These are phyloP conservation scores for Aspergillus sclerotialis DNA, from an alignment of 2,329 filamentous ascomycete genomes.

Conservation along the genomic window DNA sequence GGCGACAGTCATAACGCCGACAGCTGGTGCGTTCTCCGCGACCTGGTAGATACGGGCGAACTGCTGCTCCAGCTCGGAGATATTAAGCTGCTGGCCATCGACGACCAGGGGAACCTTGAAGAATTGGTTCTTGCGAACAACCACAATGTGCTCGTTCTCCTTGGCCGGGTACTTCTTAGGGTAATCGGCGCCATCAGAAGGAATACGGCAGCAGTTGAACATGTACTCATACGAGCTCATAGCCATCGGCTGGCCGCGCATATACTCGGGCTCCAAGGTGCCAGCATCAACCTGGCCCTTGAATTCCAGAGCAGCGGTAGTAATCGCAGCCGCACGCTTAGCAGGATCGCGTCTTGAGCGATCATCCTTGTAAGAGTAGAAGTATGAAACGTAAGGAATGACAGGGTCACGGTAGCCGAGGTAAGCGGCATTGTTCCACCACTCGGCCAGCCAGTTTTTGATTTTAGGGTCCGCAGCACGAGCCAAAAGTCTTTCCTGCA, in stretches of 20 bases:
- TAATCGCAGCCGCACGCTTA: conserved; percentile 87
- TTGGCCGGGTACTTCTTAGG: conserved; percentile 70
- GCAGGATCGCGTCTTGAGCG: conserved; percentile 77
- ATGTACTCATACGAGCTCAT: conserved; percentile 99
- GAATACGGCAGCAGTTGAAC: conserved; percentile 90
- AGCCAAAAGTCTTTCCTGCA: conserved; percentile 82
- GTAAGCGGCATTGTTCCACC: conserved; percentile 97
- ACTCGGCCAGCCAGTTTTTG: conserved; percentile 94
- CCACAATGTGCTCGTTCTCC: conserved; percentile 81
- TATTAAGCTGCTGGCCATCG: conserved; percentile 77
- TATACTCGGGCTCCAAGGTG: conserved; percentile 91
- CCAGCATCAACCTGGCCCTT: conserved; percentile 82
- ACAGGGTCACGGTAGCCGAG: conserved; percentile 90
- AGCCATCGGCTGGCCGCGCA: conserved; percentile 94
- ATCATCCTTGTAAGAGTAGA: conserved; percentile 97
- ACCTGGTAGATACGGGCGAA: conserved; percentile 78
- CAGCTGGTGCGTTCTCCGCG: conserved; percentile 62
- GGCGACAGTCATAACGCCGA: conserved; percentile 81
- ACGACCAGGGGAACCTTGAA: conserved; percentile 84
- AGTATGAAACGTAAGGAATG: conserved; percentile 97
- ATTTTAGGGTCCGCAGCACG: conserved; percentile 69
- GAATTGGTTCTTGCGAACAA: conserved; percentile 92
- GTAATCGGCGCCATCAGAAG: conserved; percentile 73
- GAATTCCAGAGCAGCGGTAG: conserved; percentile 81
- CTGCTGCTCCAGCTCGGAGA: conserved; percentile 80